Conservation (phyloP, 495 filamentous ascomycete genomes). For the Neurospora sublineolata region DNA sequence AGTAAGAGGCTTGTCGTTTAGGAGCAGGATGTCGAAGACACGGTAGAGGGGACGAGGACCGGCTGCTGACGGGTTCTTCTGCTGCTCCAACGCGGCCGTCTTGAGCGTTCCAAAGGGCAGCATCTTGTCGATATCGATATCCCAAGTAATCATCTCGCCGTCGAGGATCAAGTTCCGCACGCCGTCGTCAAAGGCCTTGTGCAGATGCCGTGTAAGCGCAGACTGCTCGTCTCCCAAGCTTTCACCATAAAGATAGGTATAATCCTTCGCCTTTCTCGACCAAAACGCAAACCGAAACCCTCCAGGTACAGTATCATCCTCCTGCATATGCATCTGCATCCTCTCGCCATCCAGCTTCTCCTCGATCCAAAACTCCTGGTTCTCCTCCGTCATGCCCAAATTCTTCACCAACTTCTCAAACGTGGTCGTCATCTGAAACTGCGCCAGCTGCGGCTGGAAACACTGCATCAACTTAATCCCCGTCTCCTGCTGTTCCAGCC, state of each 20-base stretch:
- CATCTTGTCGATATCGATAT: slow-evolving; percentile 72
- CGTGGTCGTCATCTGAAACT: slow-evolving; percentile 76
- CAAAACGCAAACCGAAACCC: slow-evolving; percentile 77
- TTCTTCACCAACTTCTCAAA: slow-evolving; percentile 71
- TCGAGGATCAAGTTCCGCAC: slow-evolving; percentile 83
- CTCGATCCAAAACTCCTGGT: slow-evolving; percentile 85
- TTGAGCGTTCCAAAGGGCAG: slow-evolving; percentile 90
- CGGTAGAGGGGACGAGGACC: slow-evolving; percentile 70
- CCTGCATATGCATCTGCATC: slow-evolving; percentile 90
- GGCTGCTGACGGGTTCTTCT: slow-evolving; percentile 60
- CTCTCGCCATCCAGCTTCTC: slow-evolving; percentile 96
- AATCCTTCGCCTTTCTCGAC: slow-evolving; percentile 95
- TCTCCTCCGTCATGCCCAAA: slow-evolving; percentile 57
- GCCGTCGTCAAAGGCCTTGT: slow-evolving; percentile 62
- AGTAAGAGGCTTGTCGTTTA: slow-evolving; percentile 72
- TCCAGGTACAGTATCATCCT: slow-evolving; percentile 54
- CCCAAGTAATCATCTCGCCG: slow-evolving; percentile 98
- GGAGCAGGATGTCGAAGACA: slow-evolving; percentile 82
- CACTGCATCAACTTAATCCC: slow-evolving; percentile 83
- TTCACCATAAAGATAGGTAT: slow-evolving; percentile 85
- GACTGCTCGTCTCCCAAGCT: slow-evolving; percentile 62
- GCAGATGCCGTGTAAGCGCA: slow-evolving; percentile 70
- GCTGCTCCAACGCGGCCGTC: slow-evolving; percentile 72
- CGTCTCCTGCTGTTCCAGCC: slow-evolving; percentile 63
- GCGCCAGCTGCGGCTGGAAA: slow-evolving; percentile 92